Evolutionary conservation across 257 asterid species (phyloP).

Genomic region (Ballota nigra): DNA sequence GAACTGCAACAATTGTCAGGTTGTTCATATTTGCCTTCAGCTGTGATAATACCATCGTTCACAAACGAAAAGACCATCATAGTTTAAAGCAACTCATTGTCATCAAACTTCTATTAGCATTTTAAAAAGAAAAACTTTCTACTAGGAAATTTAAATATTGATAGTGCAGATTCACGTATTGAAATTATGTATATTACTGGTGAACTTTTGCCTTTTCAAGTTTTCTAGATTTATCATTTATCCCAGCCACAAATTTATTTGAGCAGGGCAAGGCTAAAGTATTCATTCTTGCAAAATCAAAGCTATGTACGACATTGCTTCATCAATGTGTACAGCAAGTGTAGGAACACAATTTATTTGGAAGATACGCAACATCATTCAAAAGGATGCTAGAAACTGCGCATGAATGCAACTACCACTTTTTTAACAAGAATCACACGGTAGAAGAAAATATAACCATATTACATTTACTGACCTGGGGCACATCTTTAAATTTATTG

Average conservation of each 20-base stretch:
- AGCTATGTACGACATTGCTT: not conserved
- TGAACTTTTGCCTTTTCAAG: not conserved
- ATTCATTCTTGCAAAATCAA: not conserved
- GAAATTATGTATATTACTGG: not conserved
- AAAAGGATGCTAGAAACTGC: not conserved
- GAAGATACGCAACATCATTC: no score
- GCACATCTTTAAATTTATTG: not conserved
- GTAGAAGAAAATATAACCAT: not conserved
- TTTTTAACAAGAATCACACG: not conserved
- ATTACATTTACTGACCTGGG: not conserved
- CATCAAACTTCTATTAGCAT: not conserved
- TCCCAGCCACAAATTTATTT: not conserved
- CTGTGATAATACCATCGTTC: not conserved
- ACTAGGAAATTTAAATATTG: not conserved
- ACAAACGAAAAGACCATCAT: not conserved
- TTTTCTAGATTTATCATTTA: not conserved
- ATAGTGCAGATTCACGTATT: not conserved
- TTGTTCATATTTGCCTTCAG: not conserved
- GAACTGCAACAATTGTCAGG: not conserved
- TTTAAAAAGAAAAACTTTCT: not conserved
- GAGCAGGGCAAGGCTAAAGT: not conserved
- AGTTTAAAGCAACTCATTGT: not conserved
- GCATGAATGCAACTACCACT: not conserved
- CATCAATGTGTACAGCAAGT: not conserved
- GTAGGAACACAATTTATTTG: not conserved